phyloP scores from a whole-genome alignment of 805 yeast genomes.

The Saccharomyces jurei region DNA sequence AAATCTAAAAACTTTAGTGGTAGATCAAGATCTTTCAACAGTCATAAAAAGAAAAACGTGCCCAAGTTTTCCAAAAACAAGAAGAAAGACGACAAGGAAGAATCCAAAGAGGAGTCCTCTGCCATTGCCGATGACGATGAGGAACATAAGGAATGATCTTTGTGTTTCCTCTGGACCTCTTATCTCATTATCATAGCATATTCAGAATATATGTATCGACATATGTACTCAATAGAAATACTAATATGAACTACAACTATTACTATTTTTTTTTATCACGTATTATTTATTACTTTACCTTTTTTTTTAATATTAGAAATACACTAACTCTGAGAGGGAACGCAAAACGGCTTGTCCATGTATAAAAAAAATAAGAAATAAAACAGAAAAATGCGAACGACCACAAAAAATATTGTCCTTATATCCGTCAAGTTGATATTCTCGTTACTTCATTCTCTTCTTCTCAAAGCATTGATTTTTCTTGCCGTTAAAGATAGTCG shows the following conservation, averaged over 20 bases:
- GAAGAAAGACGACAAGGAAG: conserved; percentile 5
- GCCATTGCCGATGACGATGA: conserved; percentile 9
- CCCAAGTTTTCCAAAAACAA: conserved; percentile 14
- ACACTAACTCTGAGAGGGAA: background rate
- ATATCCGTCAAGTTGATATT: background rate
- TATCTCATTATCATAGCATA: background rate
- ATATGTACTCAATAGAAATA: background rate
- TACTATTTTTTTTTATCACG: background rate
- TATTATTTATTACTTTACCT: background rate
- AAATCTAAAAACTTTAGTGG: conserved; percentile 31
- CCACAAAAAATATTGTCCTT: background rate
- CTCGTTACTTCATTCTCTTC: background rate
- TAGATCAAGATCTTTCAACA: conserved; percentile 31
- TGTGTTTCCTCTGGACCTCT: background rate
- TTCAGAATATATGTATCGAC: background rate
- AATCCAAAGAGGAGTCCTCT: background rate
- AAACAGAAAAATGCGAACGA: background rate
- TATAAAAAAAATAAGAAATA: no score
- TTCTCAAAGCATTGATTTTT: conserved; percentile 6
- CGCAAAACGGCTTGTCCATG: background rate
- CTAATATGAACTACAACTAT: background rate
- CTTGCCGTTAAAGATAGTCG: conserved; percentile 31
- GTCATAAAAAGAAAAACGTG: conserved; percentile 29
- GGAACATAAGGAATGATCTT: background rate
- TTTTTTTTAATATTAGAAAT: background rate